phyloP scores from a whole-genome alignment of 495 filamentous ascomycete genomes.

The Neurospora sp. region DNA sequence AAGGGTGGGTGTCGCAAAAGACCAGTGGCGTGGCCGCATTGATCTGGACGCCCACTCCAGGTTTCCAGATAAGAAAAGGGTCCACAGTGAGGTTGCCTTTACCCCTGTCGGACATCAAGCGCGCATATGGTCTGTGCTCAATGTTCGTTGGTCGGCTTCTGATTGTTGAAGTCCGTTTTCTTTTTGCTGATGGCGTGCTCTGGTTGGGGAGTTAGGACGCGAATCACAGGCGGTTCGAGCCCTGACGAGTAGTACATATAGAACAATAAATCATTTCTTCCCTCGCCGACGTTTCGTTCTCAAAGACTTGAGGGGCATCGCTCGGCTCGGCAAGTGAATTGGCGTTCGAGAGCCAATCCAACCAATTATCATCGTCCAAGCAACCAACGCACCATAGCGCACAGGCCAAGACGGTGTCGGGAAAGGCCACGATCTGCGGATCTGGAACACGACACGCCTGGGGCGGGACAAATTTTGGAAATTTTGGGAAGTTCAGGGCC shows the following conservation, averaged over 20 bases:
- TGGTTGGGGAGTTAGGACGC: not conserved
- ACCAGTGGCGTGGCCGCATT: not conserved
- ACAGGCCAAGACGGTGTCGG: not conserved
- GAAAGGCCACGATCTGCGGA: conserved; percentile 9
- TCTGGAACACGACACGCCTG: not conserved
- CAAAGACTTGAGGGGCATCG: not conserved
- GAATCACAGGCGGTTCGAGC: not conserved
- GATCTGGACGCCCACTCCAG: not conserved
- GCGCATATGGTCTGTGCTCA: not conserved
- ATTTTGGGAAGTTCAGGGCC: conserved; percentile 1
- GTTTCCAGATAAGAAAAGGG: not conserved
- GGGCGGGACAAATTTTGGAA: conserved; percentile 1
- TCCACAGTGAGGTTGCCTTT: not conserved
- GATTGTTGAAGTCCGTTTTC: not conserved
- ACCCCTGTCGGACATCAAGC: not conserved
- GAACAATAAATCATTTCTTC: not conserved
- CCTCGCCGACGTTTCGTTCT: not conserved
- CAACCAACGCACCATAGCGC: not conserved
- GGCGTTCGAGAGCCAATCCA: not conserved
- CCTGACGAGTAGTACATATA: not conserved
- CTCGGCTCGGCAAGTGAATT: not conserved
- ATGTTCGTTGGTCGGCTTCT: not conserved
- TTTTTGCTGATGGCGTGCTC: not conserved
- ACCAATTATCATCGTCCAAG: not conserved
- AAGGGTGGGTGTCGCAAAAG: not conserved